These are phyloP conservation scores for Aspergillus sclerotioniger DNA, from an alignment of 495 filamentous ascomycete species.

Conservation along the genomic window DNA sequence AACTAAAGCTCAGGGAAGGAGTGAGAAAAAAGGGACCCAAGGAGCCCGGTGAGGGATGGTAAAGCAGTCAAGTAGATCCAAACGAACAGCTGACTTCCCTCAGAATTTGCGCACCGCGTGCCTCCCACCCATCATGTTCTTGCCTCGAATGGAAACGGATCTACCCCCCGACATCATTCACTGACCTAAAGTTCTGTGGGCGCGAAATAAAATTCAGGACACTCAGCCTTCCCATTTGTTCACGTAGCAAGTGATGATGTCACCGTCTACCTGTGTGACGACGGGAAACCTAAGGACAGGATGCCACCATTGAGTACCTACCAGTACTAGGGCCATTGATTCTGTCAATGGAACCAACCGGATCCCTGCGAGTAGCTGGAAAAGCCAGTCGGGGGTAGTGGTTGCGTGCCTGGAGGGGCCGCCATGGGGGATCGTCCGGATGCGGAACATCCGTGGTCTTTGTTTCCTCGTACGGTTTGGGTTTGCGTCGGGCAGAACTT, in stretches of 20 bases:
- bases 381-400: background rate
- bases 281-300: background rate
- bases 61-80: background rate
- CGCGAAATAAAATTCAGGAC: background rate
- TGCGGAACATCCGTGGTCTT: constrained; percentile 4
- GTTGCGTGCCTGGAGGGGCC: background rate
- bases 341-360: background rate
- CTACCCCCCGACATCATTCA: background rate
- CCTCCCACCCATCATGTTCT: background rate
- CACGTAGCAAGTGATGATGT: constrained; percentile 1
- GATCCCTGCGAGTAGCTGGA: background rate
- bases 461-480: background rate
- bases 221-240: background rate
- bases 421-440: background rate
- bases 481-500: background rate
- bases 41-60: background rate
- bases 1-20: background rate
- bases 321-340: background rate
- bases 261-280: background rate
- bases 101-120: background rate
- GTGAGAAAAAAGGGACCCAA: background rate
- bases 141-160: background rate
- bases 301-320: background rate
- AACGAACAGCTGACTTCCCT: background rate
- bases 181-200: background rate